Conservation (phyloP, 192 early-diverging fungal genomes). For the Dissophora ornata region DNA sequence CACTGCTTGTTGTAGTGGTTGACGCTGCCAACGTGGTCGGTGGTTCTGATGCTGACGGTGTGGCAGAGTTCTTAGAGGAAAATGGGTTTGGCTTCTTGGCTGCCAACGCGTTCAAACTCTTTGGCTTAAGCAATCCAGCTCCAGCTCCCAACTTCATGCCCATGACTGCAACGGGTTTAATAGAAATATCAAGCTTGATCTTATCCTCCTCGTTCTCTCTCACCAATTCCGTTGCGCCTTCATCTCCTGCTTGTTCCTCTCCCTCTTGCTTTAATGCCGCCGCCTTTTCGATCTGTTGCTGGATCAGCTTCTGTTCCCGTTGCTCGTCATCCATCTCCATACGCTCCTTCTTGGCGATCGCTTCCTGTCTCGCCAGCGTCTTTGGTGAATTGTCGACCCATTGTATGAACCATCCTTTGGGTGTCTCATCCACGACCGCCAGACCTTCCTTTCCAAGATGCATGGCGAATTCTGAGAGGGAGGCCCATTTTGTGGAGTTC, state of each 20-base stretch:
- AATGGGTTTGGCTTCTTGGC: constrained; percentile 46
- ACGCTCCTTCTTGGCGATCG: constrained; percentile 83
- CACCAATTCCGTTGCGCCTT: constrained; percentile 13
- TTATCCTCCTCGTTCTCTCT: constrained; percentile 59
- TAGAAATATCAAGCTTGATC: constrained; percentile 76
- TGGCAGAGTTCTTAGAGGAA: constrained; percentile 34
- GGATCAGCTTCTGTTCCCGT: constrained; percentile 77
- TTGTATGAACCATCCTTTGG: constrained; percentile 88
- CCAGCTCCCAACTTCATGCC: constrained; percentile 22
- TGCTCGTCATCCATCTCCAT: constrained; percentile 90
- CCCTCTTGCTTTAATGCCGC: constrained; percentile 47
- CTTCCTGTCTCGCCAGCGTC: constrained; percentile 83
- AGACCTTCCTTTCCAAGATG: constrained; percentile 87
- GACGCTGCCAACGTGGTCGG: background rate
- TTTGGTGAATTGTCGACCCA: constrained; percentile 95
- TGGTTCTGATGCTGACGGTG: constrained; percentile 14
- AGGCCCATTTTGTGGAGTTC: constrained; percentile 94
- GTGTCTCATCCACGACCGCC: constrained; percentile 88
- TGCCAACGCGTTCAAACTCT: constrained; percentile 39
- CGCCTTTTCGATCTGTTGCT: constrained; percentile 88
- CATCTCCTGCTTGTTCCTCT: constrained; percentile 4
- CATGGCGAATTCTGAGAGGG: constrained; percentile 90
- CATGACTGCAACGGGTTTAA: constrained; percentile 56
- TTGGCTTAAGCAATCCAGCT: constrained; percentile 27
- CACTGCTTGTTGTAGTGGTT: constrained; percentile 2